Percentiles rank a stretch among this genome's conserved stretches.
These are phyloP conservation scores for Hypseocharis bilobata DNA, from an alignment of 441 rosid species.

Conservation along the genomic window DNA sequence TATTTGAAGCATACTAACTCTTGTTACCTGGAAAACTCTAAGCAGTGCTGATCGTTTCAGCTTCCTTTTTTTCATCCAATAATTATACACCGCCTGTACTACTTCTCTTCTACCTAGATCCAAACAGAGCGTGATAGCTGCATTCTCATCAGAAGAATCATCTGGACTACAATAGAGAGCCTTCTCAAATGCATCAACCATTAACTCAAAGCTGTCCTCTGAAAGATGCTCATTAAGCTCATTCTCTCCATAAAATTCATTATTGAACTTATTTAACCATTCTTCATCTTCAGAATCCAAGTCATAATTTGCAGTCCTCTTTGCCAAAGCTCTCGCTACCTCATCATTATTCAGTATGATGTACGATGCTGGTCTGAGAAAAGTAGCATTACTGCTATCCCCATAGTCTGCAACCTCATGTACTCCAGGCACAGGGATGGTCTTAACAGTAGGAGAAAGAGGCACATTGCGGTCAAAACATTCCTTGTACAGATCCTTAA, in stretches of 20 bases:
- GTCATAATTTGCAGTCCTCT: constrained; percentile 59
- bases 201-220: constrained; percentile 61
- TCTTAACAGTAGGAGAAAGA: constrained; percentile 33
- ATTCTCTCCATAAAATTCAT: constrained; percentile 24
- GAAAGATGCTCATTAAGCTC: constrained; percentile 32
- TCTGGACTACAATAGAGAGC: constrained; percentile 44
- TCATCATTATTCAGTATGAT: constrained; percentile 53
- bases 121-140: constrained; percentile 34
- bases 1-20: not conserved
- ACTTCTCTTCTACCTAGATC: constrained; percentile 50
- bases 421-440: constrained; percentile 78
- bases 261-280: constrained; percentile 61
- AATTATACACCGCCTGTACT: constrained; percentile 53
- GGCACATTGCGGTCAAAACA: constrained; percentile 56
- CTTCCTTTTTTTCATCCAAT: constrained; percentile 69
- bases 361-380: constrained; percentile 46
- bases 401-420: constrained; percentile 46
- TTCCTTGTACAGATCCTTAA: constrained; percentile 78
- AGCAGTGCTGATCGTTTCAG: constrained; percentile 52
- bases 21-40: constrained; percentile 71
- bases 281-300: constrained; percentile 89
- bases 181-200: constrained; percentile 86
- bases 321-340: constrained; percentile 69
- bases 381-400: constrained; percentile 28
- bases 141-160: constrained; percentile 44